Evolutionary conservation across 805 yeast genomes (phyloP), one percentile per base, ranked within the genome.

Genomic region (Helenozyma baotianmanensis): DNA sequence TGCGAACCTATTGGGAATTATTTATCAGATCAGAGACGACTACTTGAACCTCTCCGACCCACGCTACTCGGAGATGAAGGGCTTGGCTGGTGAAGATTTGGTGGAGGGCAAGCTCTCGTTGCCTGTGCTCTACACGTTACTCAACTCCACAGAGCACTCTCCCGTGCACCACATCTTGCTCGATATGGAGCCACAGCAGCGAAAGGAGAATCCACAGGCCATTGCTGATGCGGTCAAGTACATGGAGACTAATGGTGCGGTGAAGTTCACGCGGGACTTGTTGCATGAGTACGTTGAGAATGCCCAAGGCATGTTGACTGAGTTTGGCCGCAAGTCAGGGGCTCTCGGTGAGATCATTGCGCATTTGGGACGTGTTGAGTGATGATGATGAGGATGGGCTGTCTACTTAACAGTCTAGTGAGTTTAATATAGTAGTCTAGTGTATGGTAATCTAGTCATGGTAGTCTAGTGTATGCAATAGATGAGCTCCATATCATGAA

Each of bases 41-140:
- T 81, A 80, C 40, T 54, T 83, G 43, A 89, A 89, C 49, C 58
- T 89, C 33, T 68, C 70, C 16, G 71, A 77, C 32, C 67, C 63
- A 15, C 58, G 60, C 9, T 60, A 68, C 29, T 54, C 63, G 15
- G 78, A 76, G 51, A 83, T 85, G 68, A 95, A 95, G 2, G 70
- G 70, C 2, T 73, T 73, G 42, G 77, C 86, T 33, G 66, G 68
- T 5, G 96, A 89, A 48, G 97, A 89, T 51, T 70, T 89, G 19
- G 76, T 87, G 0, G 96, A 89, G 54, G 96, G 96, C 0, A 89
- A 88, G 56, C 75, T 82, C 39, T 85, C 95, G 1, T 82, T 85
- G 42, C 96, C 96, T 0, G 77, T 89, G 2, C 72, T 89, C 12
- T 92, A 86, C 54, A 49, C 40, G 3, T 38, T 45, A n/a, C 35